Percentiles rank a stretch among this genome's conserved stretches.
These are phyloP conservation scores for Cryphonectria radicalis DNA, from an alignment of 2,329 filamentous ascomycete genomes.

Conservation along the genomic window DNA sequence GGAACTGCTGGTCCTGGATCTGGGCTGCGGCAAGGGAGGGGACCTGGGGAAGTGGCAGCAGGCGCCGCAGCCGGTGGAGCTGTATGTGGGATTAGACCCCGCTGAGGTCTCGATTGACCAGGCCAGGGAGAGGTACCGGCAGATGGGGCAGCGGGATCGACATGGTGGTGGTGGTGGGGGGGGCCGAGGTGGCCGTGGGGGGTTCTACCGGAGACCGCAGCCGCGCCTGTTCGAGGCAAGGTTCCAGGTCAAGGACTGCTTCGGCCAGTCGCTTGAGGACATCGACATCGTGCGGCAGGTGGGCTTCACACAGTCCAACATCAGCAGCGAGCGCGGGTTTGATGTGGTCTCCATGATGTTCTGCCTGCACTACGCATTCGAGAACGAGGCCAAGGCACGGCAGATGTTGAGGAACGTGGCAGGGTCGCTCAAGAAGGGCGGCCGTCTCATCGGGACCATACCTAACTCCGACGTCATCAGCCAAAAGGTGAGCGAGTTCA, in stretches of 20 bases:
- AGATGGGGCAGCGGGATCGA: conserved; percentile 67
- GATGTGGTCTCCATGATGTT: conserved; percentile 99
- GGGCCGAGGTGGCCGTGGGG: conserved; percentile 52
- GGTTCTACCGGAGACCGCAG: conserved; percentile 50
- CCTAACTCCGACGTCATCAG: conserved; percentile 95
- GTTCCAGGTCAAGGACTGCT: conserved; percentile 92
- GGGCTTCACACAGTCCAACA: conserved; percentile 78
- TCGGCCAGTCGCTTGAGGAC: conserved; percentile 80
- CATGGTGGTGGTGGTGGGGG: conserved; percentile 55
- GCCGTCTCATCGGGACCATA: conserved; percentile 91
- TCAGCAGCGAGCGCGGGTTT: conserved; percentile 78
- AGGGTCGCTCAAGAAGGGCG: conserved; percentile 87
- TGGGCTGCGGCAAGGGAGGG: conserved; percentile 96
- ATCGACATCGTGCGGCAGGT: conserved; percentile 83
- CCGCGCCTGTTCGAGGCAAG: conserved; percentile 78
- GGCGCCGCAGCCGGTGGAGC: conserved; percentile 84
- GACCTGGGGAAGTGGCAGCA: conserved; percentile 96
- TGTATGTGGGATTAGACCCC: conserved; percentile 94
- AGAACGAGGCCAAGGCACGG: conserved; percentile 85
- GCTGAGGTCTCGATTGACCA: conserved; percentile 92
- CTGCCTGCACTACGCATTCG: conserved; percentile 98
- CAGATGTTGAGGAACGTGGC: conserved; percentile 94
- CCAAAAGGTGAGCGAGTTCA: conserved; percentile 75
- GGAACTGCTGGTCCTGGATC: conserved; percentile 81
- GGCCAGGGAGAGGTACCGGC: conserved; percentile 79